Evolutionary conservation across 2,329 filamentous ascomycete species (phyloP).

Genomic region (Clarireedia hainanense): DNA sequence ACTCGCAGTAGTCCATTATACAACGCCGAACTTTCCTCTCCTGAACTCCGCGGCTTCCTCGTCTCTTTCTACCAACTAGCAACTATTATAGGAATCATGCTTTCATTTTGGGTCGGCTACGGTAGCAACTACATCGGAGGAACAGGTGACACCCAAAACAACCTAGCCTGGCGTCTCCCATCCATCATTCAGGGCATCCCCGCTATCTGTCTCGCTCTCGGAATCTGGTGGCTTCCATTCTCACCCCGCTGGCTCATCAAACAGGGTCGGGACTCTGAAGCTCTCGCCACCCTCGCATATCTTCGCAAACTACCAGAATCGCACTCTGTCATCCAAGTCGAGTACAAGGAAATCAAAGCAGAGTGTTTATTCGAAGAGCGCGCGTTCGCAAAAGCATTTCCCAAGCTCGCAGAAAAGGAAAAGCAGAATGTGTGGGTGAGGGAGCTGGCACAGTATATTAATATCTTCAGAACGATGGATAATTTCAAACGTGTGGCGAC

Average conservation of each 20-base stretch:
- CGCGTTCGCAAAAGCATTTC: conserved; percentile 32
- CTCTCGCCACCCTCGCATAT: conserved; percentile 40
- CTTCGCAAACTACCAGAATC: conserved; percentile 20
- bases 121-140: conserved; percentile 41
- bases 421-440: too few relatives aligned
- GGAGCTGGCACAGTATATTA: conserved; percentile 41
- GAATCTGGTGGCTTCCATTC: conserved; percentile 38
- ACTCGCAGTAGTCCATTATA: conserved; percentile 34
- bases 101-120: conserved; percentile 40
- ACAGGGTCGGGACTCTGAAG: conserved; percentile 34
- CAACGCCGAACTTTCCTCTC: conserved; percentile 45
- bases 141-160: conserved; percentile 34
- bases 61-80: conserved; percentile 58
- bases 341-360: conserved; percentile 41
- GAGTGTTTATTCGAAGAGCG: conserved; percentile 37
- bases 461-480: conserved; percentile 40
- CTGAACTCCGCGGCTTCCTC: conserved; percentile 55
- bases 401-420: too few relatives aligned
- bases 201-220: conserved; percentile 36
- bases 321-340: conserved; percentile 36
- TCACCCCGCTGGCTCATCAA: conserved; percentile 41
- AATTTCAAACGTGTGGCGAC: conserved; percentile 28
- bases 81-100: conserved; percentile 47
- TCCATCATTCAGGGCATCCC: conserved; percentile 40
- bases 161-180: conserved; percentile 38